Base-by-base conservation (phyloP, 2,329 filamentous ascomycete genomes). In the Bretziella fagacearum region DNA sequence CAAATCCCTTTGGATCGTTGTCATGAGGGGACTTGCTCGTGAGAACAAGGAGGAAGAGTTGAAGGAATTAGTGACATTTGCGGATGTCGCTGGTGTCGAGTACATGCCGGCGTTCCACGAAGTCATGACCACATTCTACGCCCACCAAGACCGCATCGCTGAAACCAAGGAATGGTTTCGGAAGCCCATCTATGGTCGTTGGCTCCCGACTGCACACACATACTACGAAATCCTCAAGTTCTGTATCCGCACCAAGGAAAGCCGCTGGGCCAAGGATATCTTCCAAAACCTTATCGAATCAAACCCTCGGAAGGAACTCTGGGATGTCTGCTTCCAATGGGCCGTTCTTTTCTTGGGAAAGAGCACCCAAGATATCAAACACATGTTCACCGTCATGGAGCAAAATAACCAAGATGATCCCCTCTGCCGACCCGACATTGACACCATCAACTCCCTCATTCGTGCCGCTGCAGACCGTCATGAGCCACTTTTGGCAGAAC, bases 381-480 rank as follows among this genome's bases (percentile, higher is more conserved):
- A 77, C 53, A 85, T 87, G 74, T 73, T 91, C 50, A 66, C 73
- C 36, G 68, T 78, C 17, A 79, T 85, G 69, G 60, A 66, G n/a
- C 60, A 64, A 30, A 63, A 67, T 42, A 70, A 66, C 52, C 56
- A 64, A 45, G 59, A 67, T 51, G 60, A 69, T 48, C 58, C 66
- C 48, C 62, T 64, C 13, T 54, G 70, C 2, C 60, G 65, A 5
- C 75, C 85, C 0, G 79, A 84, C 47, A 77, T 77, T 5, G 63
- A 70, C 2, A 85, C 81, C 4, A 77, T 96, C 55, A 93, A 96
- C 56, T 65, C 67, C 4, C 68, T 96, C 22, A 70, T 96, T 15
- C 71, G 74, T 46, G 77, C 79, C 49, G 83, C 84, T 7, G 78
- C 80, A 53, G 72, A 74, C n/a, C 70, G 71, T 47, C 68, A 78